Evolutionary conservation across 140 eudicot species (phyloP), one percentile per base, ranked within the genome.

Genomic region (Stevia rebaudiana): DNA sequence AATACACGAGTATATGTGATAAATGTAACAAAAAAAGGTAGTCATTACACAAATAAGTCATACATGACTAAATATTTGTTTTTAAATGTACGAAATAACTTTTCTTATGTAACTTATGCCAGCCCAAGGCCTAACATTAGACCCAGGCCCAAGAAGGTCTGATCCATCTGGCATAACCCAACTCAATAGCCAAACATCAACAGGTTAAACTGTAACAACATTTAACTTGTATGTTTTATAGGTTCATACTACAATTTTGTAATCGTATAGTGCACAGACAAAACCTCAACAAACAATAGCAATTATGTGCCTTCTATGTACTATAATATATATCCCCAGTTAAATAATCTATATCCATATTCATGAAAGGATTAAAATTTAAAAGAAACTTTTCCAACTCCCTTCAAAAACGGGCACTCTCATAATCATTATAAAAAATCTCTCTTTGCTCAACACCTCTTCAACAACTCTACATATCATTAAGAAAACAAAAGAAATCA

Each of bases 231-330:
- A 49, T 2, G 56, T 10, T 15, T 15, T n/a, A 1, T 46, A 16
- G 0, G n/a, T n/a, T n/a, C n/a, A n/a, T n/a, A n/a, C n/a, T n/a
- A 17, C 16, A 46, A 16, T 16, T 46, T 15, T 15, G 16, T 46
- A 16, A 15, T 9, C 13, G 18, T 18, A 8, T 48, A 48, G 73
- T 6, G 50, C 22, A 50, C 51, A 22, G 13, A 18, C 24, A 42
- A 42, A 23, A 52, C 42, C 63, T 23, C 43, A 52, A 39, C 63
- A 51, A 63, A n/a, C n/a, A n/a, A n/a, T n/a, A n/a, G n/a, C n/a
- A 36, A 30, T 42, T 66, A 68, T 43, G 58, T 69, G 74, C 55
- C 18, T 69, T 33, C 42, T 69, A 61, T 71, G 44, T 71, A 71
- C 63, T 35, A 61, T 11, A 49, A 47, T 71, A 48, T 11, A 41